Base-by-base conservation (phyloP, 352 stramenopile genomes). In the Pythium aristosporum region DNA sequence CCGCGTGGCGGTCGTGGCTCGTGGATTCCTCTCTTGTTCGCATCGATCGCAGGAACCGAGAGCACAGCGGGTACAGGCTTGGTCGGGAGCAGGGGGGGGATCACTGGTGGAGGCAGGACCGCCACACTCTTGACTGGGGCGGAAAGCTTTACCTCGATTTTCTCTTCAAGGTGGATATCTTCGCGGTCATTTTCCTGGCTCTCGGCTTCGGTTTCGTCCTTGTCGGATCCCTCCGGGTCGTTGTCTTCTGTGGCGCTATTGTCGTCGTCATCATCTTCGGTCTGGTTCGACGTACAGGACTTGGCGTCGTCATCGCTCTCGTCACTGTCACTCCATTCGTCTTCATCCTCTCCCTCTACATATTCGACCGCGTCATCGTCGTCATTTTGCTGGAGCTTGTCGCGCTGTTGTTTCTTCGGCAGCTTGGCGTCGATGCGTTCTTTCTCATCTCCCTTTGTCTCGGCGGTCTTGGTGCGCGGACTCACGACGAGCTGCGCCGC, bases 211-310 rank as follows among this genome's bases (percentile, higher is more conserved):
- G 20, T 56, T 9, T 67, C 59, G 10, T 64, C 44, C 3, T 62
- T 37, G 2, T 58, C 52, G 4, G 25, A 21, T n/a, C 32, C 32
- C 3, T 54, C 43, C 34, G 23, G 53, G 20, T 64, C 48, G 6
- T 50, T 28, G 5, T 67, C 61, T 7, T 39, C 34, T 39, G 8
- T 39, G 5, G 61, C 58, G 16, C 75, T 71, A 39, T 39, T 13
- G 34, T 39, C 34, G 16, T 84, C 49, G 3, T 69, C 58, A 18
- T 76, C 74, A 13, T 84, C 70, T 39, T 89, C 78, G 1, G 63
- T 71, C 72, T 89, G 80, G 46, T 89, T 89, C 0, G 78, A 89
- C 32, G 63, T 69, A 49, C 55, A 61, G 25, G 62, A 69, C 54
- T 63, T 50, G 46, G 61, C 61, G 21, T 68, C 54, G 21, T 54